Conservation (phyloP, 257 asterid species). For the Solanum tacnaense region DNA sequence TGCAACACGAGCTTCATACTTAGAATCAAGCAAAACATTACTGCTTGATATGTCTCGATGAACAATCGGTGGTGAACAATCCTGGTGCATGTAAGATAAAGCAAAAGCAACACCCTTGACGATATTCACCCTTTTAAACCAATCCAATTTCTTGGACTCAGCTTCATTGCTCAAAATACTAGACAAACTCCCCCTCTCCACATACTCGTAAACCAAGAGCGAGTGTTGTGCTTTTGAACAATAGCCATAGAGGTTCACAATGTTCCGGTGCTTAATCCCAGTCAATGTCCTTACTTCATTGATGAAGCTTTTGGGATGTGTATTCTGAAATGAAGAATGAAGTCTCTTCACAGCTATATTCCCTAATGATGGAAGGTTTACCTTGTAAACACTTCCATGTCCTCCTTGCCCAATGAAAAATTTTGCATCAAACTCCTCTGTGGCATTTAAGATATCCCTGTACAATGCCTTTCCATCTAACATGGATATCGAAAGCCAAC, state of each 20-base stretch:
- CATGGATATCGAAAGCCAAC: too few species aligned
- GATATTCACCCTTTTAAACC: not conserved
- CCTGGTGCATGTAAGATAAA: not conserved
- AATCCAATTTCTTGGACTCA: not conserved
- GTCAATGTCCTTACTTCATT: not conserved
- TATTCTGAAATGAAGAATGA: not conserved
- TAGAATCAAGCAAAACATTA: too few species aligned
- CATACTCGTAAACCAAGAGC: not conserved
- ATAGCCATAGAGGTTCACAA: not conserved
- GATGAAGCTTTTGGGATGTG: not conserved
- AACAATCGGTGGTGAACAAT: not conserved
- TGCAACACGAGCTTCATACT: too few species aligned
- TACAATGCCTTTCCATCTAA: too few species aligned
- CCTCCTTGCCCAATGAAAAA: not conserved
- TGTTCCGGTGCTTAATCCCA: not conserved
- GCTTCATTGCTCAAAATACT: not conserved
- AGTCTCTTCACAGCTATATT: not conserved
- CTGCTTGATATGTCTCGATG: too few species aligned
- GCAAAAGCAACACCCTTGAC: not conserved
- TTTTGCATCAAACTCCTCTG: not conserved
- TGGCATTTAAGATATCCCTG: not conserved
- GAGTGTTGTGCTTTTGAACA: not conserved
- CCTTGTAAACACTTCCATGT: not conserved
- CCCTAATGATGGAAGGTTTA: not conserved
- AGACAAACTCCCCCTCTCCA: not conserved